These are phyloP conservation scores for Scleromitrula shiraiana DNA, from an alignment of 2,329 filamentous ascomycete genomes.

Conservation along the genomic window DNA sequence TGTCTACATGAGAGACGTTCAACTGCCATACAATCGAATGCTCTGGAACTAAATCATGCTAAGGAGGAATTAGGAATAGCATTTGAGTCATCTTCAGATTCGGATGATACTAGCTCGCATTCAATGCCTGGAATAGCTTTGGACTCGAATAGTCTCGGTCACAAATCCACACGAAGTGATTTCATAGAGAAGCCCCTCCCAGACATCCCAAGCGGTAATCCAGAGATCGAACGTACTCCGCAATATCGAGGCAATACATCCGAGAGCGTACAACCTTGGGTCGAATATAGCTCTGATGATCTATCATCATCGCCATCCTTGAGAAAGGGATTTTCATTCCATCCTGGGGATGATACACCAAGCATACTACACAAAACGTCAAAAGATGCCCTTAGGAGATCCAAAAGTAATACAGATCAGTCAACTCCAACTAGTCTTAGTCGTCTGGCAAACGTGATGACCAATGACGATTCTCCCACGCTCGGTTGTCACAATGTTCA, in stretches of 20 bases:
- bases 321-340: conserved; percentile 22
- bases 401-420: not conserved
- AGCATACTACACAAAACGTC: not conserved
- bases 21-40: conserved; percentile 11
- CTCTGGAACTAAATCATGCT: conserved; percentile 9
- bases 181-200: conserved; percentile 16
- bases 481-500: not conserved
- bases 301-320: not conserved
- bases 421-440: not conserved
- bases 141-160: not conserved
- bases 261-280: not conserved
- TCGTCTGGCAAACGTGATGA: conserved; percentile 2
- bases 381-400: not conserved
- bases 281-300: not conserved
- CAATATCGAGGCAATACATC: not conserved
- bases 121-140: not conserved
- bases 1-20: not conserved
- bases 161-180: not conserved
- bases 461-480: not conserved
- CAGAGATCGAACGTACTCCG: not conserved
- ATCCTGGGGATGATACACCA: conserved; percentile 20
- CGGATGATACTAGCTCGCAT: conserved; percentile 12
- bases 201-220: conserved; percentile 2
- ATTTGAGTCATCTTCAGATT: conserved; percentile 16
- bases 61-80: conserved; percentile 10